Evolutionary conservation across 306 rosid genomes (phyloP), one percentile per base, ranked within the genome.

Genomic region (Luffa aegyptiaca): DNA sequence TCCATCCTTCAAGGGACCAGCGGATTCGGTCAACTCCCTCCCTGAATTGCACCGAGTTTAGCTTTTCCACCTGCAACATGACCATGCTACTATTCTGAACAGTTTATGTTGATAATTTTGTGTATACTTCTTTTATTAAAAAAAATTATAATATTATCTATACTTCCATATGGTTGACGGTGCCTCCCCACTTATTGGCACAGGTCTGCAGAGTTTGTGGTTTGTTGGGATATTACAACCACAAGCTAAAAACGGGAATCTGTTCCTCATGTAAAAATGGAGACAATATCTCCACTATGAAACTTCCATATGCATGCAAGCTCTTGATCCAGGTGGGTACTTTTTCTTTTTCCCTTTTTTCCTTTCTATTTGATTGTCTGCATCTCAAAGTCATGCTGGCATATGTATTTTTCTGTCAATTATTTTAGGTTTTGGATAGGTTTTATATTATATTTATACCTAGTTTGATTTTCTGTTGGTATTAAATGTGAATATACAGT

Each of bases 231-330:
- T 95, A 95, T 80, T 92, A 91, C 90, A 90, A 91, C 86, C 92
- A 90, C 74, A 89, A 90, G 89, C 85, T 90, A 74, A 91, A 90
- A 87, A 83, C 87, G 57, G 97, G 93, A 75, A 63, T 95, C 20
- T 92, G 98, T 87, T 90, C 98, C 52, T 89, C 88, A 3, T 95
- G 98, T 84, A 92, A 91, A 84, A 95, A 87, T 36, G 97, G 97
- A 65, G 92, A 92, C n/a, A 87, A 87, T 39, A 90, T 95, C 46
- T 95, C 92, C 33, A 89, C 90, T 68, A 80, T 91, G 93, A 91
- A 90, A 83, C 89, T 95, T 46, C 97, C 98, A n/a, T 95, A 95
- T 79, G 96, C 98, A 21, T 95, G 98, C 93, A 95, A 92, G 85
- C 97, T 95, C 84, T 86, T 95, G 82, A 88, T 95, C 80, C 97